Percentiles rank a stretch among this genome's conserved stretches.
Conservation (phyloP, 352 stramenopile species). For the Blastocystis sp. region DNA sequence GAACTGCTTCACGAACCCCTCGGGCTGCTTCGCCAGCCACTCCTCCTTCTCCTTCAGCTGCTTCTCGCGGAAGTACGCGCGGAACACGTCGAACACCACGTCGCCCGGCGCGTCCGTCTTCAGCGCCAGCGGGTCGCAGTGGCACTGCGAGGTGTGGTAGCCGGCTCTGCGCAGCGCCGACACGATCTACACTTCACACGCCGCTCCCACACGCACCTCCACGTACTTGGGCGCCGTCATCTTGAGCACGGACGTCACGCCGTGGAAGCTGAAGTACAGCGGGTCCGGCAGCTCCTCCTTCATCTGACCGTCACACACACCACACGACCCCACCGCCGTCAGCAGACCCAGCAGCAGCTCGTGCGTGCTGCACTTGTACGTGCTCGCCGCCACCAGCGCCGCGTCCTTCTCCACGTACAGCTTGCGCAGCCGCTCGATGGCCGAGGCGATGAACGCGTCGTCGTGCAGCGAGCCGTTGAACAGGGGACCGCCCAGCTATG, state of each 20-base stretch:
- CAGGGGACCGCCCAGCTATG: conserved; percentile 33
- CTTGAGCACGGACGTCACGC: conserved; percentile 89
- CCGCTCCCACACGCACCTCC: conserved; percentile 81
- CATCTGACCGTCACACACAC: conserved; percentile 14
- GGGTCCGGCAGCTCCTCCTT: conserved; percentile 93
- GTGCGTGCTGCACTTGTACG: conserved; percentile 84
- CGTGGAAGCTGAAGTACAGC: conserved; percentile 93
- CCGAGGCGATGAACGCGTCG: conserved; percentile 76
- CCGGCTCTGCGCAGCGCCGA: conserved; percentile 91
- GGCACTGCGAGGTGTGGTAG: conserved; percentile 94
- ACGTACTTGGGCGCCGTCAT: conserved; percentile 89
- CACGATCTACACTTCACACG: neutral
- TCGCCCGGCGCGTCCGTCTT: conserved; percentile 97
- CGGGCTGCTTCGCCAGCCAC: conserved; percentile 31
- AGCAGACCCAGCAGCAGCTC: conserved; percentile 90
- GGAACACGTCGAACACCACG: conserved; percentile 96
- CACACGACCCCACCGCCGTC: conserved; percentile 81
- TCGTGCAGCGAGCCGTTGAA: conserved; percentile 75
- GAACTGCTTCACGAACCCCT: conserved; percentile 51
- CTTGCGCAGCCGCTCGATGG: conserved; percentile 77
- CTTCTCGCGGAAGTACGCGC: conserved; percentile 92
- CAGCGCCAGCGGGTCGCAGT: conserved; percentile 95
- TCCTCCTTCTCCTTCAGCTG: conserved; percentile 85
- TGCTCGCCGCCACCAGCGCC: conserved; percentile 63
- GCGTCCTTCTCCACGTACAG: conserved; percentile 81